Evolutionary conservation across 169 alveolate genomes (phyloP), one percentile per base, ranked within the genome.

Genomic region (Cryptosporidium ryanae): DNA sequence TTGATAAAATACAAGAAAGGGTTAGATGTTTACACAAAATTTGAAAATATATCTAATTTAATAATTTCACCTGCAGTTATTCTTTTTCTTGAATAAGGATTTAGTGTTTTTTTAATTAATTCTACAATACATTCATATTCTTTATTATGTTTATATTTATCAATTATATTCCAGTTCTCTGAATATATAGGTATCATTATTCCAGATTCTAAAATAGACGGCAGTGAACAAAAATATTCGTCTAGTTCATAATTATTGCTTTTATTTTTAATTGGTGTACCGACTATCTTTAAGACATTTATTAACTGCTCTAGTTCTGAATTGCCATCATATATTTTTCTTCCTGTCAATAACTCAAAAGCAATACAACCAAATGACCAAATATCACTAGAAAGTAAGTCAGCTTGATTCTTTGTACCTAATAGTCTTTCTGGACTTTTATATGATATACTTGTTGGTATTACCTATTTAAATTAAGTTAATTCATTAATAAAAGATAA

Each of bases 301-400:
- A 90, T 91, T 50, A 94, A 82, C 82, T 93, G 91, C 76, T 95
- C 98, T 0, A 93, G 91, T 66, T 94, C 96, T 13, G 91, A 89
- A 49, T 90, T 94, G 34, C 96, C 96, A 43, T 70, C 65, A 81
- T 93, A 95, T 3, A 94, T 67, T 21, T 96, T 91, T 32, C 84
- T 66, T 63, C 93, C 93, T 29, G 90, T 82, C 10, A 92, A 92
- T 66, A 93, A 64, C 48, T 93, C 95, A 13, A 65, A 44, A n/a
- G 82, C 54, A 5, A 95, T 93, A 46, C 96, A 94, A 49, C 98
- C 98, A n/a, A 93, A 89, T 52, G 96, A 92, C 97, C 98, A 95
- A 12, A 95, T 92, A 90, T 95, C 98, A 43, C 94, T 82, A 27
- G 96, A 95, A 27, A 27, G 52, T n/a, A 68, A 49, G 25, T 68